Base-by-base conservation (phyloP, 768 basidiomycete species). In the Melanogaster broomeanus region DNA sequence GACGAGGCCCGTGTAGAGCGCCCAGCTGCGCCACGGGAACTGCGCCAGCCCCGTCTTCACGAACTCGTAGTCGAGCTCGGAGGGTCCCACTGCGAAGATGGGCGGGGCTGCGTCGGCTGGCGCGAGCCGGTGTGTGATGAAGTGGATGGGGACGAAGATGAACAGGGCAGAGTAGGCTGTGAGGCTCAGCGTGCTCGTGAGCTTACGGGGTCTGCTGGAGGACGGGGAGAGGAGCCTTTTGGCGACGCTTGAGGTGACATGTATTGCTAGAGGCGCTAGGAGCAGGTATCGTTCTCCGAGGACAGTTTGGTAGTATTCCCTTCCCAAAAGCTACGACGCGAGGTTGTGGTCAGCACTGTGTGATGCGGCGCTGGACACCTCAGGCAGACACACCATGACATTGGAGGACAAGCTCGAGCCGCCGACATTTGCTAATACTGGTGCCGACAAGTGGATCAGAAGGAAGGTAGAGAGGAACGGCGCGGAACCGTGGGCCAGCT, bases 221-320 rank as follows among this genome's bases (percentile, higher is more conserved):
- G 63, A 47, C 1, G 77, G 72, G 2, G 77, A 68, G 25, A 86
- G 52, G 6, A 88, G 51, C 3, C 90, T 82, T 55, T 85, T 85
- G 8, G 78, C 58, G n/a, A 80, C 52, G 4, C 81, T 82, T 1
- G 87, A 76, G 6, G 80, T 51, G 19, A 83, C 67, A 61, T 94
- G 92, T 9, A 85, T 61, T 27, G 72, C 71, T n/a, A 95, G 68
- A 0, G 92, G 91, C 1, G 72, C 70, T 28, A 88, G 72, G 10
- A 93, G 73, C 12, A 93, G 80, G 38, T 81, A 80, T 35, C 75
- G 80, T 67, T 94, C 90, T 19, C 81, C 80, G 45, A 85, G 76
- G 0, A 71, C 49, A 0, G 86, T 88, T 63, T 93, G 90, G 66
- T 95, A 94, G 69, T 91, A 92, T 69, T 92, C 91, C 47, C 91